Evolutionary conservation across 306 rosid genomes (phyloP), one percentile per base, ranked within the genome.

Genomic region (Spatholobus suberectus): DNA sequence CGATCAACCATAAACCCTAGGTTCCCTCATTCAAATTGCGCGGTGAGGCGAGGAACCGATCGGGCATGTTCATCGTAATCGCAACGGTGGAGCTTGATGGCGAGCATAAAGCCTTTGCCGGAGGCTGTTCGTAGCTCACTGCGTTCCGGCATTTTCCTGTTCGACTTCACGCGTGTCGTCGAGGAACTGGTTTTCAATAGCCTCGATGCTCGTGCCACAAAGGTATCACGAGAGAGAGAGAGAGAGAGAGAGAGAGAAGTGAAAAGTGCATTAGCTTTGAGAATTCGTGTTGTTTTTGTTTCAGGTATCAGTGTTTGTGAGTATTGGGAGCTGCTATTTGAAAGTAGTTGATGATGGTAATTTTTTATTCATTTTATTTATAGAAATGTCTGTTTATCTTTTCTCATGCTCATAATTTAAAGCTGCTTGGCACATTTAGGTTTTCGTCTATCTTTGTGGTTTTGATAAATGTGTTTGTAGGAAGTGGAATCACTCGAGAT

Each of bases 311-410:
- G 86, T 96, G 81, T 93, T 87, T 70, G 84, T 93, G 6, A 86
- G 88, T 51, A 58, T 87, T 74, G 90, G 94, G 70, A 90, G 83
- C 46, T 88, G 87, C 75, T 92, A 81, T 59, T 82, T 91, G 49
- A 93, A 92, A 89, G 99, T 96, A 38, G 94, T 78, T 34, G 99
- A 96, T 77, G 90, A 96, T 71, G 99, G 98, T 92, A 29, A 55
- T 18, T 67, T 69, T 41, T 68, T 44, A 8, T 47, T 74, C 0
- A 0, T 38, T 54, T 65, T 49, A 15, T 26, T 37, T 40, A 20
- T 41, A 15, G 37, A 35, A 85, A 49, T 71, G 58, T 81, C 8
- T 20, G 37, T 40, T 77, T 18, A 43, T 61, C 21, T 69, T 77
- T 54, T 61, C 46, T 61, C 46, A 57, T 15, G 82, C 55, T 87